phyloP scores from a whole-genome alignment of 306 rosid species.

The Sphenostylis stenocarpa region DNA sequence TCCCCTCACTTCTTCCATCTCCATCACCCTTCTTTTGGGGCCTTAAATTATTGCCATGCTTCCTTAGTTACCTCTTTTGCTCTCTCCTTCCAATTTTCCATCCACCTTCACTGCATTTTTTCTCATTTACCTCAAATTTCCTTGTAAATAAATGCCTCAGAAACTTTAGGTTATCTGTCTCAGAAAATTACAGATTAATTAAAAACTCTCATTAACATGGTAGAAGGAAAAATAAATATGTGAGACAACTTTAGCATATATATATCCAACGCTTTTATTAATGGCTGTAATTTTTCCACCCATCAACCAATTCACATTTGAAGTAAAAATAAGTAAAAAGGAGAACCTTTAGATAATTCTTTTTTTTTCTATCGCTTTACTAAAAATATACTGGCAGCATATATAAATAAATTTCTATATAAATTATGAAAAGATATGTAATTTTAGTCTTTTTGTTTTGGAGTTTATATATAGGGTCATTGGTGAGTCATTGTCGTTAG shows the following conservation, averaged over 20 bases:
- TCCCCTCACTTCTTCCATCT: slow-evolving; percentile 34
- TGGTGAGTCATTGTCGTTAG: slow-evolving; percentile 35
- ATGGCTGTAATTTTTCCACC: background rate
- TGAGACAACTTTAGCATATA: background rate
- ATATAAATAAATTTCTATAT: no score
- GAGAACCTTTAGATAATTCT: no score
- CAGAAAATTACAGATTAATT: background rate
- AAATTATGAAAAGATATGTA: background rate
- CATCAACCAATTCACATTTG: background rate
- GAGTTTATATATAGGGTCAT: background rate
- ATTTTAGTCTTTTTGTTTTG: background rate
- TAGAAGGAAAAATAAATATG: background rate
- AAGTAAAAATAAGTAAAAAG: no score
- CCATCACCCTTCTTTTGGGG: background rate
- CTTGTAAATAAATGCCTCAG: no score
- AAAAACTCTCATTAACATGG: background rate
- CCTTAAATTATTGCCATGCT: slow-evolving; percentile 23
- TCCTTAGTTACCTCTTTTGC: background rate
- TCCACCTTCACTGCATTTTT: background rate
- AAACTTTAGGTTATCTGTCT: background rate
- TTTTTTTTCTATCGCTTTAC: no score
- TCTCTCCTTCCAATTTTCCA: background rate
- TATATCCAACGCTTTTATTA: background rate
- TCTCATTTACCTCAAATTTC: no score
- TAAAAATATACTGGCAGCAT: no score